phyloP scores from a whole-genome alignment of 768 basidiomycete genomes.

The Termitomyces sp. region DNA sequence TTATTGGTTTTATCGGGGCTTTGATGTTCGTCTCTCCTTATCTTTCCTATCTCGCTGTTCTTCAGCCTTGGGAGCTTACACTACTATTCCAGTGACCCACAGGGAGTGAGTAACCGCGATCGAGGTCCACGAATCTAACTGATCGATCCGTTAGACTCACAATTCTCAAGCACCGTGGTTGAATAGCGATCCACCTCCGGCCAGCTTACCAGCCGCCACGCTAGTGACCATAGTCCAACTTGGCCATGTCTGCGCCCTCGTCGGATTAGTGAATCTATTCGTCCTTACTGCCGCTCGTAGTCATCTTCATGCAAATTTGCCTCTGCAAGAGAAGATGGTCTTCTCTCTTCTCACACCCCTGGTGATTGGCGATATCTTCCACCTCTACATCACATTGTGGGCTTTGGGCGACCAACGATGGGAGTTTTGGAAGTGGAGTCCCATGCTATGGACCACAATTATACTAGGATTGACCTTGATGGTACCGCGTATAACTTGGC shows the following conservation, averaged over 20 bases:
- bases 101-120: conserved; percentile 37
- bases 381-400: conserved; percentile 66
- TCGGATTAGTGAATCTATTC: conserved; percentile 67
- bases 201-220: conserved; percentile 52
- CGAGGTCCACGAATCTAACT: not conserved
- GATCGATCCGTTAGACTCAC: conserved; percentile 43
- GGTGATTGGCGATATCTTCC: conserved; percentile 61
- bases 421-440: conserved; percentile 55
- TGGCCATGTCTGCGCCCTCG: conserved; percentile 69
- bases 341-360: conserved; percentile 60
- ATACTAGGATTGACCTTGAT: conserved; percentile 57
- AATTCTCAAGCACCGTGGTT: conserved; percentile 77
- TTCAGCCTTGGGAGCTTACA: not conserved
- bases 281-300: conserved; percentile 55
- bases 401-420: conserved; percentile 68
- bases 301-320: conserved; percentile 51
- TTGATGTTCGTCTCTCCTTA: conserved; percentile 30
- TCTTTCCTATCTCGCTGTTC: conserved; percentile 1
- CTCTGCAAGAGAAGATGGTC: conserved; percentile 69
- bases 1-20: conserved; percentile 61
- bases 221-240: conserved; percentile 69
- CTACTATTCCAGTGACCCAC: conserved; percentile 44
- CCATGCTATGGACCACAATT: conserved; percentile 66
- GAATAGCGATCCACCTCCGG: conserved; percentile 35
- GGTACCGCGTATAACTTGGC: conserved; percentile 70